Evolutionary conservation across 768 basidiomycete genomes (phyloP), one percentile per base, ranked within the genome.

Genomic region (Multifurca ochricompacta): DNA sequence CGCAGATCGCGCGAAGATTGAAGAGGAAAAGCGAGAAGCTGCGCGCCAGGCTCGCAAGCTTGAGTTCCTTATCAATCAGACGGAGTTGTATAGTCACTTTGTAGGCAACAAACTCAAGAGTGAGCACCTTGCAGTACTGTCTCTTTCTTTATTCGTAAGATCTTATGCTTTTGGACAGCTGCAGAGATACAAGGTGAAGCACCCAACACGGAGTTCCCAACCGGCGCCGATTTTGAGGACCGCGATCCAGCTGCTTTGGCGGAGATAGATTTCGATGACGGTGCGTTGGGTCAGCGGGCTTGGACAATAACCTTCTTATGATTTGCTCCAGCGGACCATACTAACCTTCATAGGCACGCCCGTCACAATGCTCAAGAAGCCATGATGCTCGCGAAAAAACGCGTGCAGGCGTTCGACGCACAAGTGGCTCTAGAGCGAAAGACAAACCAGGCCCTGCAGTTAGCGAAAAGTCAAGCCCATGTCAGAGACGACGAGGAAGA

Each of bases 1-100:
- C 10, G 77, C 82, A 62, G 91, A 94, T 63, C 81, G 91, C 47
- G 80, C 89, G 21, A 89, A 84, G 68, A 70, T 90, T 30, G 92
- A 95, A 68, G 93, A 95, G 67, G 92, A 96, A 70, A 89, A 83
- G 65, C 79, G 95, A 37, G 96, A 99, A 70, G 87, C 89, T 11
- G 87, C 93, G 35, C 77, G 96, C 48, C 91, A 95, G 68, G 91
- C 93, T 11, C 80, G 95, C 61, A 97, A 98, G 69, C 81, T 99
- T 23, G 96, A 99, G 72, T 99, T 98, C 73, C 75, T 99, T 70
- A 93, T 99, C 69, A 97, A 91, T 55, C 95, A 98, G 70, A 98
- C 96, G 3, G 96, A 99, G 68, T 79, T 98, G 7, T 99, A 98
- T 71, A 93, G 91, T 61, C 96, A 99, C 73, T 98, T 99, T 77